Percentiles rank a stretch among this genome's conserved stretches.
Evolutionary conservation across 495 filamentous ascomycete genomes (phyloP).

Genomic region (Opeltia flavorubescens): DNA sequence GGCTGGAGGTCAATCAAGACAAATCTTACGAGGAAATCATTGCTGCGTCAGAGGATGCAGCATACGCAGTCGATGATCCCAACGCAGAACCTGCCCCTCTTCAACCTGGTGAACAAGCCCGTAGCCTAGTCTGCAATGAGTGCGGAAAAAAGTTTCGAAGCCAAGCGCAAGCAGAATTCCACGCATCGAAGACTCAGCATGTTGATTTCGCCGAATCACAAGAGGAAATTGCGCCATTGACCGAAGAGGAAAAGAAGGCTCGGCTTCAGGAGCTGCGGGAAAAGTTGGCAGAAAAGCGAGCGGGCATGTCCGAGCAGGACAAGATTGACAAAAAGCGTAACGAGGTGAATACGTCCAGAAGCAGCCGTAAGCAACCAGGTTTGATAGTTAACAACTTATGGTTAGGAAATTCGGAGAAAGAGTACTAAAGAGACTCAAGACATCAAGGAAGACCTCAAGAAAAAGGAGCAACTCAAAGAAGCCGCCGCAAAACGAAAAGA

Average conservation of each 20-base stretch:
- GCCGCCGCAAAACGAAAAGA: conserved; percentile 71
- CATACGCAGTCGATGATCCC: conserved; percentile 39
- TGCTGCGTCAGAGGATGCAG: conserved; percentile 20
- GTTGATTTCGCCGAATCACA: conserved; percentile 87
- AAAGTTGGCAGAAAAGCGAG: conserved; percentile 60
- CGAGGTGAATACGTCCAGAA: conserved; percentile 39
- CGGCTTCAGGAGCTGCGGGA: conserved; percentile 59
- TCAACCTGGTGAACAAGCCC: conserved; percentile 47
- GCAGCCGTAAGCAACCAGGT: not conserved
- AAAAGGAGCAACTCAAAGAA: conserved; percentile 82
- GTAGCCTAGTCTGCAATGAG: conserved; percentile 70
- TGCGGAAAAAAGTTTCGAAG: conserved; percentile 84
- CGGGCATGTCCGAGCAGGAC: conserved; percentile 54
- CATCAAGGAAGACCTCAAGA: conserved; percentile 66
- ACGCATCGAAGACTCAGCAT: conserved; percentile 79
- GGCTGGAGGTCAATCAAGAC: conserved; percentile 83
- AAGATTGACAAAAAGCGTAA: conserved; percentile 80
- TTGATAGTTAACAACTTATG: not conserved
- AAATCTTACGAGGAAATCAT: conserved; percentile 67
- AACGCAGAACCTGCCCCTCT: conserved; percentile 36
- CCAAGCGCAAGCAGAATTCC: conserved; percentile 69
- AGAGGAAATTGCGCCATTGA: conserved; percentile 80
- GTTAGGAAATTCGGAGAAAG: conserved; percentile 73
- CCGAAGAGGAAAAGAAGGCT: conserved; percentile 77
- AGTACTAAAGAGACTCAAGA: conserved; percentile 66